Evolutionary conservation across 176 grass and related monocot species (phyloP), one percentile per base, ranked within the genome.

Genomic region (Aegilops speltoides): DNA sequence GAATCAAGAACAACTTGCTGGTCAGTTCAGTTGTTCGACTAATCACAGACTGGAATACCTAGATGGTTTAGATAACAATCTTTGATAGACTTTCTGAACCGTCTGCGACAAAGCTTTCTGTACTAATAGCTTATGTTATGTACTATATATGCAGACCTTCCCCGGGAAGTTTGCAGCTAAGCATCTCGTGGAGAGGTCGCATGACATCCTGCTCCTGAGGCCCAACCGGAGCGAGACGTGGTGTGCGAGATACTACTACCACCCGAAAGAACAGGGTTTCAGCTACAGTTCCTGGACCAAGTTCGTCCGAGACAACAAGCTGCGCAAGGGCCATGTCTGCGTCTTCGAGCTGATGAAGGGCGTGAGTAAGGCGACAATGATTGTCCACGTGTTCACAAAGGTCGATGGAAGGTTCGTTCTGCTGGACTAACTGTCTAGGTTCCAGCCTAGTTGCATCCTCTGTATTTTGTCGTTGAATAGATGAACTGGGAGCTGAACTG

Each of bases 301-400:
- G 17, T 88, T 92, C 38, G 34, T 84, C 9, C 10, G 8, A 1
- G 73, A 82, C 12, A 85, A 86, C 61, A 69, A 86, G 24, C 68
- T 92, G 26, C 23, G 72, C 2, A n/a, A 82, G 19, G 85, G 74
- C 3, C 14, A 88, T 16, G 6, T 88, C 50, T 90, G 93, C 4
- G 0, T 85, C 32, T 92, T 89, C 11, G 87, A 94, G 71, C 56
- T 94, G 62, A 76, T 79, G 23, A 89, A 73, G 61, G 34, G 40
- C 3, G 2, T 46, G 15, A 68, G 12, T 52, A 82, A 37, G 78
- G 78, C n/a, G 26, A 40, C 25, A 2, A 90, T 90, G 83, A 71
- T 19, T 0, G 83, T 90, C 7, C 83, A 86, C 37, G 83, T 82
- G 26, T 20, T 71, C 37, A 69, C 37, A 17, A 86, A 86, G 70